Evolutionary conservation across 78 protist species (phyloP).

Genomic region (Abeoforma whisleri): DNA sequence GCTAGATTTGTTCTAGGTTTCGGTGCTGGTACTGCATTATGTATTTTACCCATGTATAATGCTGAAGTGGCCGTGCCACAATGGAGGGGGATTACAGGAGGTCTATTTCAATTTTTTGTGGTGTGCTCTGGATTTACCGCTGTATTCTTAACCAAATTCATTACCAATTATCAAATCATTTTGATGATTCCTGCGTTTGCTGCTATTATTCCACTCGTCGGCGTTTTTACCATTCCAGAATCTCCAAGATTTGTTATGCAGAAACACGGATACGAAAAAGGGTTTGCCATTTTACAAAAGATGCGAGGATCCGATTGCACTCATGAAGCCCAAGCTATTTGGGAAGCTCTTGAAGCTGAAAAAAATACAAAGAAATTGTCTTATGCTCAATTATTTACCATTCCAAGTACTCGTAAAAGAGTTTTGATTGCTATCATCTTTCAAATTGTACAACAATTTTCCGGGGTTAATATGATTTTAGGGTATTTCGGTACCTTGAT

Average conservation of each 20-base stretch:
- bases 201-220: not conserved
- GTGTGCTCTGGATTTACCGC: not conserved
- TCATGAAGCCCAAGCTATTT: slow-evolving; percentile 8
- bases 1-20: slow-evolving; percentile 19
- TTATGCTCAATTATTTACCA: not conserved
- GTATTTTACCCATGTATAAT: slow-evolving; percentile 2
- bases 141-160: not conserved
- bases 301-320: not conserved
- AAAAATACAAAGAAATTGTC: not conserved
- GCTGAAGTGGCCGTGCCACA: slow-evolving; percentile 1
- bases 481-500: slow-evolving; percentile 17
- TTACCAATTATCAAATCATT: slow-evolving; percentile 5
- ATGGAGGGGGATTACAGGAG: not conserved
- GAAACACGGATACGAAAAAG: not conserved
- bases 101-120: slow-evolving; percentile 10
- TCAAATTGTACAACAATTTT: slow-evolving; percentile 18
- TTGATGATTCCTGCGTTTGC: slow-evolving; percentile 29
- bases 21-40: slow-evolving; percentile 12
- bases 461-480: slow-evolving; percentile 27
- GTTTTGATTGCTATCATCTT: not conserved
- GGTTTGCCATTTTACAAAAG: not conserved
- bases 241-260: slow-evolving; percentile 9
- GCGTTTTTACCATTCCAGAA: slow-evolving; percentile 13
- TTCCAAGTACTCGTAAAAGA: not conserved
- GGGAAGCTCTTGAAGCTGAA: not conserved